Percentiles rank a stretch among this genome's conserved stretches.
These are phyloP conservation scores for Arthrobotrys musiformis DNA, from an alignment of 2,329 filamentous ascomycete genomes.

Conservation along the genomic window DNA sequence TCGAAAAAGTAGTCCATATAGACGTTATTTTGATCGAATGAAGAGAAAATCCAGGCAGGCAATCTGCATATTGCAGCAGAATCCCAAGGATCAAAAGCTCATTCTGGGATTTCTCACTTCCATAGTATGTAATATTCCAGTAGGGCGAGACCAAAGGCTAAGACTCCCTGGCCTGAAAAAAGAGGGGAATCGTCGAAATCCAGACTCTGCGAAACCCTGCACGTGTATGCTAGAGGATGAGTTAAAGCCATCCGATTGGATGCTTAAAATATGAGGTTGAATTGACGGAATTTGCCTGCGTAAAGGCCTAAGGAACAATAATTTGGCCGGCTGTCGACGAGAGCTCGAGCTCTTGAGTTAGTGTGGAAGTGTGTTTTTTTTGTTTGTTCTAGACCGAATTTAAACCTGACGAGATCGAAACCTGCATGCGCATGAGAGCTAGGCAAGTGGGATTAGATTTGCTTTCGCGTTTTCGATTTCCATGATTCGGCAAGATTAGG, in stretches of 20 bases:
- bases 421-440: background rate
- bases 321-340: background rate
- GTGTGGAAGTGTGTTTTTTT: background rate
- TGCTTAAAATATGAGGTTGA: background rate
- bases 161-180: no score
- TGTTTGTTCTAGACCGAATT: slow-evolving; percentile 19
- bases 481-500: background rate
- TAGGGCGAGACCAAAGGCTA: background rate
- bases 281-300: background rate
- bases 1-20: slow-evolving; percentile 10
- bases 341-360: background rate
- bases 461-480: background rate
- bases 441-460: background rate
- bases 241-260: slow-evolving; percentile 30
- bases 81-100: background rate
- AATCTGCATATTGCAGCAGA: slow-evolving; percentile 2
- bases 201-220: background rate
- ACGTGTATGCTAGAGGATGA: slow-evolving; percentile 14
- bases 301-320: background rate
- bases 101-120: slow-evolving; percentile 8
- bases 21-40: background rate
- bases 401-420: background rate
- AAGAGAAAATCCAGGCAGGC: background rate
- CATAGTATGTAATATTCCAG: background rate
- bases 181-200: background rate